phyloP scores from a whole-genome alignment of 108 stramenopile genomes.

The Skeletonema marinoi region DNA sequence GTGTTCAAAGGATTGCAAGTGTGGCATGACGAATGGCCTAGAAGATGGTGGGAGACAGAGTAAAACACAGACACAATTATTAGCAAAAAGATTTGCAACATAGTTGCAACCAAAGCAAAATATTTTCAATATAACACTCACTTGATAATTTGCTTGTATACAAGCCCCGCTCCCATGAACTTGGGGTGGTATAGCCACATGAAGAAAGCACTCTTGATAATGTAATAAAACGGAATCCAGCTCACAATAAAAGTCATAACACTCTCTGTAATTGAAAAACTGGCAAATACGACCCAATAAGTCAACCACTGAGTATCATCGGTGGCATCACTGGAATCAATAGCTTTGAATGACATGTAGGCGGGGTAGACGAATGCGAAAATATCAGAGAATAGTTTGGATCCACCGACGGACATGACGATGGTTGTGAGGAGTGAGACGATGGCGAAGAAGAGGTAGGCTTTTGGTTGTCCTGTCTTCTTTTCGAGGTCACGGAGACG shows the following conservation, averaged over 20 bases:
- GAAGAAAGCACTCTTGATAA: constrained; percentile 76
- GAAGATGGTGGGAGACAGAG: not conserved
- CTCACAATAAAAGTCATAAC: constrained; percentile 49
- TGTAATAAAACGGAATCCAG: constrained; percentile 83
- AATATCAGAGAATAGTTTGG: constrained; percentile 86
- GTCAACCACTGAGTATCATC: constrained; percentile 97
- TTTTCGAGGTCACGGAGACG: constrained; percentile 73
- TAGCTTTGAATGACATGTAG: constrained; percentile 97
- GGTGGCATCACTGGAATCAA: constrained; percentile 71
- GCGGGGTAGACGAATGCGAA: constrained; percentile 95
- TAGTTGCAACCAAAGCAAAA: not conserved
- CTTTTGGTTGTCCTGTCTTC: constrained; percentile 83
- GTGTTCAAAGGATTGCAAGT: constrained; percentile 36
- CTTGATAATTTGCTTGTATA: constrained; percentile 71
- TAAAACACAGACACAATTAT: not conserved
- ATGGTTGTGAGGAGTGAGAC: constrained; percentile 34
- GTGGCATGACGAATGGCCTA: constrained; percentile 63
- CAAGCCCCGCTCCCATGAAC: constrained; percentile 72
- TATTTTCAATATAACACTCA: constrained; percentile 10
- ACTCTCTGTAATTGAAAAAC: constrained; percentile 71
- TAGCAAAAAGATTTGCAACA: not conserved
- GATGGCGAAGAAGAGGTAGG: constrained; percentile 64
- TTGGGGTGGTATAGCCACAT: constrained; percentile 87
- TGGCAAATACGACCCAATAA: constrained; percentile 96
- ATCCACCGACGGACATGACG: constrained; percentile 63